Percentiles rank a stretch among this genome's conserved stretches.
Evolutionary conservation across 805 yeast species (phyloP).

Genomic region (Saccharomycopsis fodiens): DNA sequence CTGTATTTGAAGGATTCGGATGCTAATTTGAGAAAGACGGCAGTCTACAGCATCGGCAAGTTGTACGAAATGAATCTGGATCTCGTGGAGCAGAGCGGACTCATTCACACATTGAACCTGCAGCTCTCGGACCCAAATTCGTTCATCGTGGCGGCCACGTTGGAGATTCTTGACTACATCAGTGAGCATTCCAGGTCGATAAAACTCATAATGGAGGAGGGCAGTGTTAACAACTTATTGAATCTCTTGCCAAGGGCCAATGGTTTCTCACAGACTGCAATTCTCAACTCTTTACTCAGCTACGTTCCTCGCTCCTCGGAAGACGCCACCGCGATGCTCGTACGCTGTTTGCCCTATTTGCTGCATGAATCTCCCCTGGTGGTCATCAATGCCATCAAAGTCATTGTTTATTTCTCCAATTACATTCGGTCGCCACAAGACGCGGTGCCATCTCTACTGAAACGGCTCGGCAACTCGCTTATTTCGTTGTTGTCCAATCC

Average conservation of each 20-base stretch:
- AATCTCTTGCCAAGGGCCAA: constrained; percentile 28
- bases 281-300: constrained; percentile 55
- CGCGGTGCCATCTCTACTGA: constrained; percentile 46
- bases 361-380: constrained; percentile 80
- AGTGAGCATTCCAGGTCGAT: constrained; percentile 48
- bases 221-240: constrained; percentile 37
- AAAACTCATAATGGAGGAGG: constrained; percentile 44
- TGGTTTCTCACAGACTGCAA: constrained; percentile 70
- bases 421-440: constrained; percentile 54
- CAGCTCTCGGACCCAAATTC: constrained; percentile 50
- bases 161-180: constrained; percentile 58
- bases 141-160: constrained; percentile 60
- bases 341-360: constrained; percentile 56
- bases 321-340: constrained; percentile 62
- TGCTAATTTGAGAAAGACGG: constrained; percentile 57
- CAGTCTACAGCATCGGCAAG: constrained; percentile 63
- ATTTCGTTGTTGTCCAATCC: constrained; percentile 66
- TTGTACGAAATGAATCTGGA: constrained; percentile 49
- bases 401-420: constrained; percentile 63
- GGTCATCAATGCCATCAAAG: constrained; percentile 67
- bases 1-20: constrained; percentile 38
- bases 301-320: constrained; percentile 64
- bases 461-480: constrained; percentile 60
- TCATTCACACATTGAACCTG: constrained; percentile 43
- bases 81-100: constrained; percentile 34